Base-by-base conservation (phyloP, 2,329 filamentous ascomycete genomes). In the Fusarium nygamai region DNA sequence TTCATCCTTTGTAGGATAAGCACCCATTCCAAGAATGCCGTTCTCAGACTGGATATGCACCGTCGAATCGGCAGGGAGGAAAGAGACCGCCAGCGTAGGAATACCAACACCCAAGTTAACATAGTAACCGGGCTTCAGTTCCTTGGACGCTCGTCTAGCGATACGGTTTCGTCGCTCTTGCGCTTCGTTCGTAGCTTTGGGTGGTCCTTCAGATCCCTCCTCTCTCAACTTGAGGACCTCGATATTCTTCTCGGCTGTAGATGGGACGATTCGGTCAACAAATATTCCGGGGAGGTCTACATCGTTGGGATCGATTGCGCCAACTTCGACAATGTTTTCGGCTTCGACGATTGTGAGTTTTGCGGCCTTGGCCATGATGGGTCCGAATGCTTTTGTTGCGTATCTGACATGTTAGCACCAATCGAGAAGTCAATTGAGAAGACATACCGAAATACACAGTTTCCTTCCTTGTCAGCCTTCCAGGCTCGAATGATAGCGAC, bases 41-140 rank as follows among this genome's bases (percentile, higher is more conserved):
- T 97, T 97, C 84, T 97, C 94, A 0, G 92, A 94, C 81, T 97
- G 94, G 48, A 97, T 88, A 90, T 94, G 94, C 36, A 97, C 94
- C 69, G 92, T 90, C 22, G 90, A 88, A 58, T 88, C 89, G 1
- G 88, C 82, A 3, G 92, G 90, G 12, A 97, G 84, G 81, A 93
- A 95, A 1, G 91, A 92, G 0, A 94, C 93, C 2, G 94, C 93
- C n/a, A 96, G 86, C 20, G 94, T 97, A 0, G 94, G 94, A 81
- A 97, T 94, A n/a, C 94, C 91, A 67, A 96, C 92, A 24, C 93
- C 93, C 1, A 96, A 85, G 81, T 96, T 96, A 27, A 93, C 93
- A 80, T 95, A 95, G 85, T 87, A 93, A 19, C 93, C 93, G 72
- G 93, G 88, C 83, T 94, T 93, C 62, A 97, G 87, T 83, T 97